Base-by-base conservation (phyloP, 148 eudicot species). In the Amaranthus palmeri region DNA sequence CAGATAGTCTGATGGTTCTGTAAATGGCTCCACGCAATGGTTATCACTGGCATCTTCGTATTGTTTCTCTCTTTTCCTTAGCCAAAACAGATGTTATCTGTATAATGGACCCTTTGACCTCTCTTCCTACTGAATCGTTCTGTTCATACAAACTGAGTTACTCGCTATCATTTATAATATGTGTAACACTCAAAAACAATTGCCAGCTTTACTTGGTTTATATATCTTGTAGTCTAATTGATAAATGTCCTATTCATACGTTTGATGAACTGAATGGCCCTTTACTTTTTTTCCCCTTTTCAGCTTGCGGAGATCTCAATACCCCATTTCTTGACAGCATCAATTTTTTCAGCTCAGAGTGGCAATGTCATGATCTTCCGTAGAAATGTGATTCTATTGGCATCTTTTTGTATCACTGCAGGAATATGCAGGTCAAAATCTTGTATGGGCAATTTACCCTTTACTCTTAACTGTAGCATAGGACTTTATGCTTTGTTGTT, bases 351-450 rank as follows among this genome's bases (percentile, higher is more conserved):
- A 42, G 97, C 99, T 13, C 97, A 95, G 77, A 89, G 92, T 81
- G 89, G 91, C 74, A 63, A 87, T 42, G 75, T 81, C 25, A 53
- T 69, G 41, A 76, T 85, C 67, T 95, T 91, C 78, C 92, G 83
- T 64, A 77, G 81, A 72, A 95, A 95, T 79, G 87, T 91, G 80
- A 78, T 79, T 68, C 85, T 91, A 61, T 80, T 95, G 81, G 65
- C 85, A 77, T 63, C 84, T 49, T 81, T 91, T 71, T 95, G 97
- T 72, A 70, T 87, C 73, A 85, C 81, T 73, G 87, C 99, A 1
- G 99, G 88, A 84, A 91, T 95, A 70, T 91, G 97, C 99, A 95
- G 99, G 99, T 95, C 79, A 85, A 82, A 74, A 86, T 89, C 88
- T 88, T 87, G 90, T 93, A 88, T 84, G 96, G 80, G 83, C 87